Conservation (phyloP, 2,329 filamentous ascomycete genomes). For the Pestalotiopsis sp. region DNA sequence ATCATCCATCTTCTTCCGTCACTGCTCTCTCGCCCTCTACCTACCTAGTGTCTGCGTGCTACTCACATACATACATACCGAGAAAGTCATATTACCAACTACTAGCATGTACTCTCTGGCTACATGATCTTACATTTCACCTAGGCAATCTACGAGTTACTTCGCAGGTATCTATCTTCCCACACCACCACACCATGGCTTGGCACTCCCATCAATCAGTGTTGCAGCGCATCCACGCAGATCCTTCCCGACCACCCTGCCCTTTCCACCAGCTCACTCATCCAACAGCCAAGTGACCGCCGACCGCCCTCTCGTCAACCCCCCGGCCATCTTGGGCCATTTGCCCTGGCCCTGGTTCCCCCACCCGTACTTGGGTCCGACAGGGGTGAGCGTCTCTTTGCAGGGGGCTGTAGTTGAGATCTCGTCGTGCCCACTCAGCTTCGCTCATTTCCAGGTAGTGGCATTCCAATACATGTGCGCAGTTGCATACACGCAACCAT, state of each 20-base stretch:
- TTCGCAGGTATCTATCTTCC: neutral
- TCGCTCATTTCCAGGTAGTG: constrained; percentile 14
- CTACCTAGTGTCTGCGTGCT: too few relatives aligned
- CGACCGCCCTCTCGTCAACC: neutral
- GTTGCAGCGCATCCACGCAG: neutral
- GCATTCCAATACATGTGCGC: constrained; percentile 16
- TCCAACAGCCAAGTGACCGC: neutral
- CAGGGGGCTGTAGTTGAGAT: constrained; percentile 10
- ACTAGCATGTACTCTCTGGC: too few relatives aligned
- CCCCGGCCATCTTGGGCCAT: constrained; percentile 9
- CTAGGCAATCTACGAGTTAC: too few relatives aligned
- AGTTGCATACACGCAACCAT: constrained; percentile 16
- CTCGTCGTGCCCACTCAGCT: constrained; percentile 12
- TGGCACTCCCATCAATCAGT: neutral
- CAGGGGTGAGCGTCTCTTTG: constrained; percentile 8
- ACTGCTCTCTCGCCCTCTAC: neutral
- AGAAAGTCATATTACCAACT: too few relatives aligned
- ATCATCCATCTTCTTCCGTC: neutral
- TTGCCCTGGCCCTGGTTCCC: constrained; percentile 15
- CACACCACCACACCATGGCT: neutral
- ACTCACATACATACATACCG: neutral
- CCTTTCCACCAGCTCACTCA: constrained; percentile 1
- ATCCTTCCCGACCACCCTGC: constrained; percentile 6
- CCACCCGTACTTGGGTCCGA: constrained; percentile 15
- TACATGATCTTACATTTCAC: too few relatives aligned